phyloP scores from a whole-genome alignment of 352 stramenopile species.

The Aphanomyces astaci region DNA sequence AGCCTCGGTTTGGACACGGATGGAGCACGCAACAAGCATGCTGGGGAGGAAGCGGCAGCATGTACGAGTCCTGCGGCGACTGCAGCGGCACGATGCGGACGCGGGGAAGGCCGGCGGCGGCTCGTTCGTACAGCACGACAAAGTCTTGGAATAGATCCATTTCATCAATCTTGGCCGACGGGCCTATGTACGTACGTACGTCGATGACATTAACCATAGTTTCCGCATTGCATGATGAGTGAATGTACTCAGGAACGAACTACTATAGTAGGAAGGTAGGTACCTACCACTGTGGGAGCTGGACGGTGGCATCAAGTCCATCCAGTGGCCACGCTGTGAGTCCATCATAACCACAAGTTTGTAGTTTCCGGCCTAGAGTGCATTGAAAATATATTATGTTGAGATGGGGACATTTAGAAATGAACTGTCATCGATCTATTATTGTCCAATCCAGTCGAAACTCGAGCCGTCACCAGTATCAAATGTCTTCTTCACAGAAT shows the following conservation, averaged over 20 bases:
- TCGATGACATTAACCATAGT: too few relatives aligned
- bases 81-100: conserved; percentile 48
- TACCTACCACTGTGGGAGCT: too few relatives aligned
- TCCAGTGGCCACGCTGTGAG: neutral
- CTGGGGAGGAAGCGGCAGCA: conserved; percentile 49
- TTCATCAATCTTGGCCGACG: conserved; percentile 87
- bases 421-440: too few relatives aligned
- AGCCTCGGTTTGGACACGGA: conserved; percentile 79
- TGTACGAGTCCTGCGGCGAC: conserved; percentile 25
- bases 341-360: conserved; percentile 40
- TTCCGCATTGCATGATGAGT: too few relatives aligned
- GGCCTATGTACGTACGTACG: too few relatives aligned
- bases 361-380: conserved; percentile 51
- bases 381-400: too few relatives aligned
- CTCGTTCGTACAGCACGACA: conserved; percentile 76
- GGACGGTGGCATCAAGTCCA: neutral
- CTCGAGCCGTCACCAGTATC: too few relatives aligned
- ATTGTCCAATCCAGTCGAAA: too few relatives aligned
- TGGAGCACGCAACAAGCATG: conserved; percentile 51
- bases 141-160: conserved; percentile 77
- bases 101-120: conserved; percentile 53
- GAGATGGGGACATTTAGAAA: too few relatives aligned
- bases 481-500: too few relatives aligned
- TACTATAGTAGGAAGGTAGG: too few relatives aligned
- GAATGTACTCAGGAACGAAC: too few relatives aligned